Percentiles rank a stretch among this genome's conserved stretches.
Evolutionary conservation across 768 basidiomycete genomes (phyloP).

Genomic region (Dictyophora rubrovolvata): DNA sequence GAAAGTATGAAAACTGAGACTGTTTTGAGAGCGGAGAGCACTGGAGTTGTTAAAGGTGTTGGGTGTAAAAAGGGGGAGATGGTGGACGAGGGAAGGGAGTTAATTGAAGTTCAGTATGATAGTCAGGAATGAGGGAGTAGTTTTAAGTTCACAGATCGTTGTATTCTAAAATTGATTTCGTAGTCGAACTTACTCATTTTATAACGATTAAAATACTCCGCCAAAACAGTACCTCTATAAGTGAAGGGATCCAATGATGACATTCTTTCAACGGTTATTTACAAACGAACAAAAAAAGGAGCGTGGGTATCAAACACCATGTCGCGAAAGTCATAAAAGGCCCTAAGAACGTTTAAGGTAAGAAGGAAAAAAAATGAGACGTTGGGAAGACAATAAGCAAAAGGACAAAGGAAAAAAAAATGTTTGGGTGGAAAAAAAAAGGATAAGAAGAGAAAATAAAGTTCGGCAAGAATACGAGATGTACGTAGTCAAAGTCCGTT

Average conservation of each 20-base stretch:
- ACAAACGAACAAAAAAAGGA: background rate
- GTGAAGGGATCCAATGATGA: too few relatives aligned
- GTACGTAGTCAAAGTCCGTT: background rate
- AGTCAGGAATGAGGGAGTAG: too few relatives aligned
- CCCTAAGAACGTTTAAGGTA: background rate
- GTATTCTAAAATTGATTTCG: too few relatives aligned
- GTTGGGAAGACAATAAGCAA: background rate
- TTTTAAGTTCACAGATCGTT: too few relatives aligned
- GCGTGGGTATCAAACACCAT: background rate
- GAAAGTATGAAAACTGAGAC: slow-evolving; percentile 99
- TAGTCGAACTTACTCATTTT: too few relatives aligned
- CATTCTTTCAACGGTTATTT: background rate
- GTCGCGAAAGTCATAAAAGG: background rate
- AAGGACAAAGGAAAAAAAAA: background rate
- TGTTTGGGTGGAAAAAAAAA: background rate
- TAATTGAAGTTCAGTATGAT: slow-evolving; percentile 38
- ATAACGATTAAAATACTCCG: too few relatives aligned
- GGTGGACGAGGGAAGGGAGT: slow-evolving; percentile 78
- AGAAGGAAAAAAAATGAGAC: background rate
- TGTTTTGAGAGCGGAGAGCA: slow-evolving; percentile 59
- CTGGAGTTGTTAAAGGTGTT: slow-evolving; percentile 62
- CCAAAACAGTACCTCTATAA: too few relatives aligned
- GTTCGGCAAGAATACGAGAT: background rate
- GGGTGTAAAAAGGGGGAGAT: slow-evolving; percentile 80
- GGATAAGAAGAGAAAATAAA: background rate